phyloP scores from a whole-genome alignment of 73 alveolate species.

The Paramecium sexaurelia region DNA sequence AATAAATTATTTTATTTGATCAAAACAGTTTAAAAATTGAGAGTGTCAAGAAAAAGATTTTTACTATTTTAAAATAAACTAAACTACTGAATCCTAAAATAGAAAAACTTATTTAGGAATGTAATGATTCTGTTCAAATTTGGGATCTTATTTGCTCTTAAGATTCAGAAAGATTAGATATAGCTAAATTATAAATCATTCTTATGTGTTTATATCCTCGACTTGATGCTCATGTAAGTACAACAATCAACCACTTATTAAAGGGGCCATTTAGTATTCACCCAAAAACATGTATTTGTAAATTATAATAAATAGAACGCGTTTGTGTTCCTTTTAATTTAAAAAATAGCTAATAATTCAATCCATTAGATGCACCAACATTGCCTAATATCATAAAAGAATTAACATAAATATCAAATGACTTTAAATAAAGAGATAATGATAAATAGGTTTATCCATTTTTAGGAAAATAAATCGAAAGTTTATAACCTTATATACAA shows the following conservation, averaged over 20 bases:
- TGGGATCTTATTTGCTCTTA: background rate
- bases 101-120: background rate
- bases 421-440: background rate
- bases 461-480: background rate
- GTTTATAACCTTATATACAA: background rate
- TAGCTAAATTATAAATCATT: conserved; percentile 64
- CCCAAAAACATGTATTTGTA: conserved; percentile 91
- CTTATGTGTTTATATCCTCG: conserved; percentile 94
- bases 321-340: conserved; percentile 90
- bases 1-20: conserved; percentile 68
- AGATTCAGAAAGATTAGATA: conserved; percentile 33
- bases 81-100: background rate
- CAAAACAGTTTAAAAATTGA: conserved; percentile 48
- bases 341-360: conserved; percentile 65
- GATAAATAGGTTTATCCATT: background rate
- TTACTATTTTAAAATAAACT: background rate
- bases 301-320: conserved; percentile 57
- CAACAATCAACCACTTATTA: conserved; percentile 93
- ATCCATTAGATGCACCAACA: conserved; percentile 75
- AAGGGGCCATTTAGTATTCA: conserved; percentile 97
- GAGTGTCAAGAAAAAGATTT: background rate
- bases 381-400: background rate
- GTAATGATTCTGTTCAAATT: background rate
- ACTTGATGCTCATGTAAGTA: conserved; percentile 95
- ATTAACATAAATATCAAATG: background rate